These are phyloP conservation scores for Neotropicomus parvogracilis DNA, from an alignment of 1,284 basidiomycete genomes.

Conservation along the genomic window DNA sequence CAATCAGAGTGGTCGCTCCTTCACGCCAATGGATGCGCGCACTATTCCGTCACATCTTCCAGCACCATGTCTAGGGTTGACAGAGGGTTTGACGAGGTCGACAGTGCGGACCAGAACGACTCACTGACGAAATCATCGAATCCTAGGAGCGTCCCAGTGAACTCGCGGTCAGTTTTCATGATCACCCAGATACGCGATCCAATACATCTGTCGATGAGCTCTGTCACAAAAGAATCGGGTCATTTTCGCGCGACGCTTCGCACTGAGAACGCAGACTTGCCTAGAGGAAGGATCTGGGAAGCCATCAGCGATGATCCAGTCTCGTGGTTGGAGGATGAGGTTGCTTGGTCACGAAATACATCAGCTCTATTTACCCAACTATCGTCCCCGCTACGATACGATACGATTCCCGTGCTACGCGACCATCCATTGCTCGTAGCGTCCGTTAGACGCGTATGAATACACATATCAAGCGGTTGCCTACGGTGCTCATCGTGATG, in stretches of 20 bases:
- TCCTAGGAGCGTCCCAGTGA: constrained; percentile 92
- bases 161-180: constrained; percentile 95
- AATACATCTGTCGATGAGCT: constrained; percentile 93
- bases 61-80: constrained; percentile 85
- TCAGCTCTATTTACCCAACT: constrained; percentile 9
- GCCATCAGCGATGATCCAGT: constrained; percentile 41
- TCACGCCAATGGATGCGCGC: constrained; percentile 22
- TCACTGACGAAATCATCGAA: constrained; percentile 99
- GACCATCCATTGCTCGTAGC: constrained; percentile 24
- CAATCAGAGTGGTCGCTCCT: constrained; percentile 13
- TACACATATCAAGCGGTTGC: constrained; percentile 17
- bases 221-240: constrained; percentile 37
- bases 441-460: constrained; percentile 35
- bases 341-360: background rate
- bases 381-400: constrained; percentile 20
- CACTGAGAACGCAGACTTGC: constrained; percentile 23
- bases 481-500: constrained; percentile 25
- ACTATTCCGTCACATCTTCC: constrained; percentile 98
- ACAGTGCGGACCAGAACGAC: constrained; percentile 40
- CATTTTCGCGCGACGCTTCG: background rate
- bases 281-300: constrained; percentile 61
- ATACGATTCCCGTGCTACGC: constrained; percentile 18
- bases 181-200: constrained; percentile 94
- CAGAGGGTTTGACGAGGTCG: background rate
- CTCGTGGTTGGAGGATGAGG: background rate